Percentiles rank a stretch among this genome's conserved stretches.
These are phyloP conservation scores for Fusarium floridanum DNA, from an alignment of 2,329 filamentous ascomycete genomes.

Conservation along the genomic window DNA sequence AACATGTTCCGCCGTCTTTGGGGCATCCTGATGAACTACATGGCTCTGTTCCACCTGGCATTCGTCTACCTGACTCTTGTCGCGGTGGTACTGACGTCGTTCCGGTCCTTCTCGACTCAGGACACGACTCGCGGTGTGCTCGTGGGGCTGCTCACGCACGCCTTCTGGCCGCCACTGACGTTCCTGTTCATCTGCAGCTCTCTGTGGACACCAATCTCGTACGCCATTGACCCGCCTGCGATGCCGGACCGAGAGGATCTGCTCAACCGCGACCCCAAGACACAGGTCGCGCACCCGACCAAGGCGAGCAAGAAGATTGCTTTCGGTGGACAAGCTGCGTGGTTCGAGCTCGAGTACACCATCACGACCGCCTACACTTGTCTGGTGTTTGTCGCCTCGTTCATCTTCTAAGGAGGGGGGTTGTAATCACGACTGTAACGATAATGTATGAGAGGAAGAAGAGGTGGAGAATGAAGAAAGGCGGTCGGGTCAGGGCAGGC, in stretches of 20 bases:
- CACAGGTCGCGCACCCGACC: constrained; percentile 65
- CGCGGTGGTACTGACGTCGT: constrained; percentile 63
- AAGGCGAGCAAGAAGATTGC: constrained; percentile 66
- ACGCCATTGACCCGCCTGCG: constrained; percentile 70
- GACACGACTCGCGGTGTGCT: constrained; percentile 57
- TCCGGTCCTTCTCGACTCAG: constrained; percentile 61
- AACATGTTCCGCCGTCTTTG: constrained; percentile 66
- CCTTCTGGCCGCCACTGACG: constrained; percentile 72
- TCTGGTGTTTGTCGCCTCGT: constrained; percentile 61
- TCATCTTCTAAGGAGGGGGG: constrained; percentile 42
- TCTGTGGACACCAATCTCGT: constrained; percentile 70
- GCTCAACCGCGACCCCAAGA: constrained; percentile 67
- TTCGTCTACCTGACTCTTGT: constrained; percentile 68
- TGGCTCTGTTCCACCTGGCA: constrained; percentile 66
- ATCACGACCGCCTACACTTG: constrained; percentile 63
- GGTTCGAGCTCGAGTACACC: constrained; percentile 69
- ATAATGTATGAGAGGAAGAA: constrained; percentile 34
- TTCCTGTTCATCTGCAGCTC: constrained; percentile 68
- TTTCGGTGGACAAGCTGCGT: constrained; percentile 65
- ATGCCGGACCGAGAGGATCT: constrained; percentile 71
- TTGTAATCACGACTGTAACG: constrained; percentile 42
- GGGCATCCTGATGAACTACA: constrained; percentile 67
- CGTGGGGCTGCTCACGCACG: constrained; percentile 68
- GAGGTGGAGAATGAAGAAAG: not conserved
- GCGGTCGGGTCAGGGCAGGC: not conserved